Conservation (phyloP, 331 rosid species). For the Cydonia oblonga region DNA sequence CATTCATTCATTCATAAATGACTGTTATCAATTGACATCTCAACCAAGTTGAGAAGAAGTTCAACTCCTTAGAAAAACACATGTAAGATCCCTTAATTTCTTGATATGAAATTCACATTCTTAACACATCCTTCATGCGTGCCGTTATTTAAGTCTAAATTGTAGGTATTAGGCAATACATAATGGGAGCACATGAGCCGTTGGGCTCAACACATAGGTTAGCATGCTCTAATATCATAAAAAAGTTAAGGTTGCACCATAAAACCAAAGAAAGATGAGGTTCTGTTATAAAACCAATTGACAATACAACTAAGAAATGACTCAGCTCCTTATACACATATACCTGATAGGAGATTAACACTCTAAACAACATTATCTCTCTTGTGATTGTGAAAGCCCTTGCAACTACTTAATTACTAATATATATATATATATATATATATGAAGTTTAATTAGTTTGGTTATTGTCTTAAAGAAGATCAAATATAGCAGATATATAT, state of each 20-base stretch:
- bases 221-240: too few species aligned
- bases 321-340: not conserved
- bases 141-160: too few species aligned
- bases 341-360: not conserved
- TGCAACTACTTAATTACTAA: not conserved
- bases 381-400: not conserved
- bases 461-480: not conserved
- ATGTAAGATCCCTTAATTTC: not conserved
- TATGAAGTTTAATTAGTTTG: not conserved
- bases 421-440: too few species aligned
- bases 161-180: not conserved
- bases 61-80: not conserved
- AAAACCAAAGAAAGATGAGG: not conserved
- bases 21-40: not conserved
- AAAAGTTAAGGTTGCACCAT: not conserved
- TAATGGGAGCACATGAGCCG: not conserved
- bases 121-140: not conserved
- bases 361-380: not conserved
- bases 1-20: not conserved
- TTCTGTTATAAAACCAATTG: too few species aligned
- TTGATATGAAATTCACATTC: not conserved
- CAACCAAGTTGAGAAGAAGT: not conserved
- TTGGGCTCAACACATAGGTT: too few species aligned
- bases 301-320: too few species aligned
- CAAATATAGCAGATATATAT: not conserved